Percentiles rank a stretch among this genome's conserved stretches.
phyloP scores from a whole-genome alignment of 208 protist species.

The Leishmania amazonensis region DNA sequence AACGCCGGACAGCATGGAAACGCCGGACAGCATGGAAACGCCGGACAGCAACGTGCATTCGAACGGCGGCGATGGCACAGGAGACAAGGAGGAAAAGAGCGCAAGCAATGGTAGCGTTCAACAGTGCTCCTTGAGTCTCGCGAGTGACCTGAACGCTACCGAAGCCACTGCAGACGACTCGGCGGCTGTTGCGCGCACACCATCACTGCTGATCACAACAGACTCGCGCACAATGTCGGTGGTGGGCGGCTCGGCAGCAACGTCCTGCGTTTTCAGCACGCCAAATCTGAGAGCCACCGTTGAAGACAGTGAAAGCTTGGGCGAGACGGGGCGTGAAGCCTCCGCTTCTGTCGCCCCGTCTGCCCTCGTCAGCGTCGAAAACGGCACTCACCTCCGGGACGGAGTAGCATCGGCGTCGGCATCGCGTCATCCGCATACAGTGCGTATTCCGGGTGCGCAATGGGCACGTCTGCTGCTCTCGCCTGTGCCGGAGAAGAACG shows the following conservation, averaged over 20 bases:
- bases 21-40: conserved; percentile 5
- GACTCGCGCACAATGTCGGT: conserved; percentile 10
- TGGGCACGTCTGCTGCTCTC: conserved; percentile 19
- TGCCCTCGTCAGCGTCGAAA: not conserved
- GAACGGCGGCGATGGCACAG: not conserved
- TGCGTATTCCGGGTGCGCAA: conserved; percentile 22
- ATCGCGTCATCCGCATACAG: conserved; percentile 19
- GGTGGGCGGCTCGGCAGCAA: not conserved
- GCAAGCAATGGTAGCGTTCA: not conserved
- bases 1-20: conserved; percentile 11
- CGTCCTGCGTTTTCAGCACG: not conserved
- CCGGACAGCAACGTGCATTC: not conserved
- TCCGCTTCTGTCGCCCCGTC: not conserved
- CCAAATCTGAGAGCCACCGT: not conserved
- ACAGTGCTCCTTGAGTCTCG: not conserved
- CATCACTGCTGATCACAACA: conserved; percentile 11
- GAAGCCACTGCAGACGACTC: not conserved
- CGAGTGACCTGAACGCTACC: not conserved
- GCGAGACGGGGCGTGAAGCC: not conserved
- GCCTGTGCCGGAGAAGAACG: not conserved
- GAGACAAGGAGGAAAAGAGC: not conserved
- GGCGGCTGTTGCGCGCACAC: not conserved
- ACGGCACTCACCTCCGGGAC: too few species aligned
- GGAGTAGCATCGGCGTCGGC: conserved; percentile 1
- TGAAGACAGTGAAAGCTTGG: not conserved